Conservation (phyloP, 768 basidiomycete genomes). For the Termitomyces sp. region DNA sequence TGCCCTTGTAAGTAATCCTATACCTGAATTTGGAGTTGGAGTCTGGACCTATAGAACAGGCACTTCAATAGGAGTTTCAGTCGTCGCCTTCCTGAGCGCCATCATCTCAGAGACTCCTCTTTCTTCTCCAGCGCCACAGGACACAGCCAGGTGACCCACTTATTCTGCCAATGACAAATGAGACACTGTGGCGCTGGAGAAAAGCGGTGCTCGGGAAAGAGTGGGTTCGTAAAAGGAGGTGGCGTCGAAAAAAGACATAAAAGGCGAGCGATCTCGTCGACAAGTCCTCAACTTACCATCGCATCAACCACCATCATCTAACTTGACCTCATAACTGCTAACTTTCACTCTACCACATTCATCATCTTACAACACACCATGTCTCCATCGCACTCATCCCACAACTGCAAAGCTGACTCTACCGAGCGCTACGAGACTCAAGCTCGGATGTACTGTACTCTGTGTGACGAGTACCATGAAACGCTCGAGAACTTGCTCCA, state of each 20-base stretch:
- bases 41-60: neutral
- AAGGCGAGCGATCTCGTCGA: neutral
- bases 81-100: neutral
- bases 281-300: neutral
- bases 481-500: neutral
- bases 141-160: neutral
- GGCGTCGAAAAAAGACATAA: constrained; percentile 7
- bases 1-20: no score
- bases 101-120: no score
- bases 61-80: neutral
- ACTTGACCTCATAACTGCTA: neutral
- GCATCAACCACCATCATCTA: constrained; percentile 5
- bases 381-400: neutral
- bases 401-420: neutral
- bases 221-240: constrained; percentile 6
- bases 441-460: constrained; percentile 3
- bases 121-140: neutral
- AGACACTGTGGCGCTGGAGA: neutral
- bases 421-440: neutral
- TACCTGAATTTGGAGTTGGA: no score
- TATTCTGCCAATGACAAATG: neutral
- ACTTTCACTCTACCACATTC: neutral
- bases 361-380: neutral
- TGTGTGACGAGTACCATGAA: constrained; percentile 3
- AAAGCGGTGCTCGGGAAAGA: neutral